Conservation (phyloP, 2,329 filamentous ascomycete species). For the Juglanconis oblonga region DNA sequence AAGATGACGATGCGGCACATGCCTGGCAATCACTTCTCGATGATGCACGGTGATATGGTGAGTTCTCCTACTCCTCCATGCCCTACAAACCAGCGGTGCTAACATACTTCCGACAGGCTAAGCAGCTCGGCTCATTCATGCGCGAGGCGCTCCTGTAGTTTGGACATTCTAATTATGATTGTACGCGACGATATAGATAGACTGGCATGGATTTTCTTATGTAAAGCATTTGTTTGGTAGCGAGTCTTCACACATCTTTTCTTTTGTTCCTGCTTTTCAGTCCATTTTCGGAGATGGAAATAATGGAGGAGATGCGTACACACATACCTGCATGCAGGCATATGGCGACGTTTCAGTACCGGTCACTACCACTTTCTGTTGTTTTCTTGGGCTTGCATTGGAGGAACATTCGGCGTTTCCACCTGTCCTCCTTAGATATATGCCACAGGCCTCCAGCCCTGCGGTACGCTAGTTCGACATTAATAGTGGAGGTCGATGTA, state of each 20-base stretch:
- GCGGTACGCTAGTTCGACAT: too few species aligned
- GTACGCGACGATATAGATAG: background rate
- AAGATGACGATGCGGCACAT: constrained; percentile 65
- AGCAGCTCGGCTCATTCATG: constrained; percentile 33
- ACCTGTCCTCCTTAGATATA: background rate
- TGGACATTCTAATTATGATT: too few species aligned
- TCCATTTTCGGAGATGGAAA: background rate
- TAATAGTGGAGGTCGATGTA: too few species aligned
- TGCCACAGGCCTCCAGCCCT: background rate
- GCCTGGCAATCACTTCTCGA: constrained; percentile 72
- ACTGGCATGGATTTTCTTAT: background rate
- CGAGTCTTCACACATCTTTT: background rate
- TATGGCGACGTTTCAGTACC: too few species aligned
- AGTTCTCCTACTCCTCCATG: constrained; percentile 18
- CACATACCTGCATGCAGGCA: background rate
- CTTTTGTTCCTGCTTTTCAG: background rate
- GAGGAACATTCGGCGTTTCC: background rate
- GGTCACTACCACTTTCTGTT: too few species aligned
- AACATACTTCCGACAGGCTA: constrained; percentile 27
- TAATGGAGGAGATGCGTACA: background rate
- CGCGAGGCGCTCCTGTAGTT: constrained; percentile 31
- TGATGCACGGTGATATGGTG: constrained; percentile 63
- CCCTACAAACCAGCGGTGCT: background rate
- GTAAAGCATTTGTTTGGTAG: background rate
- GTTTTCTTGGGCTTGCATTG: background rate